Base-by-base conservation (phyloP, 257 asterid species). In the Asclepias syriaca region DNA sequence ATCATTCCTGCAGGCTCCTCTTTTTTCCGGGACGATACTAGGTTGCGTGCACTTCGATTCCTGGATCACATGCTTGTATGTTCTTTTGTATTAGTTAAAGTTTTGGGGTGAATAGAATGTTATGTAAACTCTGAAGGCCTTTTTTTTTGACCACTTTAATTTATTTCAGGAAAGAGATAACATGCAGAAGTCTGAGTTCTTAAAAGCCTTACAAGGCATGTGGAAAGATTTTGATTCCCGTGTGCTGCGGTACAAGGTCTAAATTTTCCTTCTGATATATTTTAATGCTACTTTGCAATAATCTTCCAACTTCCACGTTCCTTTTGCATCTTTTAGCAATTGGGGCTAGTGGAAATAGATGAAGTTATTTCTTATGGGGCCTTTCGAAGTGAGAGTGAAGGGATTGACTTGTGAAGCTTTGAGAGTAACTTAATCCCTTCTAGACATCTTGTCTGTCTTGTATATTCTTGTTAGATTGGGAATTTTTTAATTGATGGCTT, bases 11-110 rank as follows among this genome's bases (percentile, higher is more conserved):
- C 93, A 95, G 99, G 96, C 78, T 95, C 99, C 69, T 82, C 97
- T 46, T 95, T 95, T 85, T 95, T 90, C 76, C 92, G 96, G 9
- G 88, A 92, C 71, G 99, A 95, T 81, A 95, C 97, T 77, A 86
- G 99, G 85, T 81, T 95, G 87, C 99, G 99, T 48, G 98, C 98
- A 72, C 99, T 95, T 80, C 98, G 99, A 74, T 95, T 95, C 87
- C 89, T 95, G 83, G 99, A 95, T 76, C 99, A 95, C 85, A 56
- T 95, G 89, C 97, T 95, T 81, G 98, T 95, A 92, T 73, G 95
- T 71, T 76, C 49, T 75, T 72, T 68, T 82, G 53, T 73, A 50
- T 78, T 65, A 65, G 21, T 76, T 71, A 67, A 46, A 69, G 39
- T 54, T 46, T 55, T 16, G n/a, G 45, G 18, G 18, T 54, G 65